Base-by-base conservation (phyloP, 345 rosid species). In the Populus pruinosa region DNA sequence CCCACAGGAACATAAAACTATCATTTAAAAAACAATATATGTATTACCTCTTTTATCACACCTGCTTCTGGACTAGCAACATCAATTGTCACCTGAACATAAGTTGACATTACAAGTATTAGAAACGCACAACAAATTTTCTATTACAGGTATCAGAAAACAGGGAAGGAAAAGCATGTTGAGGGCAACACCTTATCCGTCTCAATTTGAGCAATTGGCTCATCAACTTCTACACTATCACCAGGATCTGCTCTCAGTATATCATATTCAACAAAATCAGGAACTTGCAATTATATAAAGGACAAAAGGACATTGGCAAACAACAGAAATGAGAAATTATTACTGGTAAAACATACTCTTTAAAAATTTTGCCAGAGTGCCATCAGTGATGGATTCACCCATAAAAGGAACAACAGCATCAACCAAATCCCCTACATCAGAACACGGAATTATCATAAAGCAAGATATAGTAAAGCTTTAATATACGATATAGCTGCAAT, bases 201-300 rank as follows among this genome's bases (percentile, higher is more conserved):
- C 83, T 96, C 99, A 76, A 96, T 91, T 83, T 96, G 98, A 71
- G 98, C 99, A 87, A 93, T 93, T 56, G 94, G 80, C 82, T 96
- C 98, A 71, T 96, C 99, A 62, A 78, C 89, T 84, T 86, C 94
- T 6, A 96, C 99, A 36, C 89, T 85, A 53, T 96, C 99, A 77
- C 99, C 99, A 83, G 98, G 96, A 65, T 91, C 98, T 96, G 88
- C 79, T 20, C 85, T 18, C 75, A 67, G 82, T 65, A 43, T 20
- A 73, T 20, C 72, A 67, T 38, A 85, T 25, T 65, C 67, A 78
- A 31, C 38, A 33, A 66, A 55, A 16, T 73, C 35, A 80, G 56
- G 14, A 16, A 56, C 9, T 73, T 65, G 10, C 18, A 70, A 55
- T 21, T 29, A 23, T 25, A 20, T 74, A 64, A 76, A 64, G 8